Base-by-base conservation (phyloP, 257 asterid genomes). In the Solanum virginianum region DNA sequence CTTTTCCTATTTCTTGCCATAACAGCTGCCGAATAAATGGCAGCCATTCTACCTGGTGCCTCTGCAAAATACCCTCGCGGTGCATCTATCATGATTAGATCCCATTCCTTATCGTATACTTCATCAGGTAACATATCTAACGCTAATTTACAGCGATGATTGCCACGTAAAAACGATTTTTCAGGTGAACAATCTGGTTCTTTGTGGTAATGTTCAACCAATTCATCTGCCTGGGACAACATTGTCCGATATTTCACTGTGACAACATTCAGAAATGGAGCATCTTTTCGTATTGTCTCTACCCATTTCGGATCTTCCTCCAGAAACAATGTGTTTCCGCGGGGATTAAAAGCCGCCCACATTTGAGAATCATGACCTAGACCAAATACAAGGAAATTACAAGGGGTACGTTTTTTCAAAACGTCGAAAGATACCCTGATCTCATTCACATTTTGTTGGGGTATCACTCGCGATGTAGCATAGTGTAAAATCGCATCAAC, bases 41-140 rank as follows among this genome's bases (percentile, higher is more conserved):
- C 98, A 13, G 97, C 91, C 99, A 96, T 96, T 86, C 99, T 88
- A 20, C 98, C 99, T 8, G 99, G 99, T 36, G 97, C 98, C 83
- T 92, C 92, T 68, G 96, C 77, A 65, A 91, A 94, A 87, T 93
- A 96, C 0, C 98, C 99, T 57, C 98, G 82, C 5, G 99, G 99
- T 10, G 99, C 99, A 68, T 93, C 99, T 16, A 96, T 87, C 99
- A 96, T 96, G 66, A 96, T 93, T 86, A 92, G 10, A 89, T 96
- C 99, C 98, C 99, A 96, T 74, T 94, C 98, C 17, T 87, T 94
- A 2, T 91, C 91, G 54, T 94, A 94, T 72, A 96, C 96, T 86
- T 91, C 91, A 32, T 92, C 90, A 2, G 94, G 83, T n/a, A 96
- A 80, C 98, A 92, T 92, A 80, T 94, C 89, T 49, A 96, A 54